These are phyloP conservation scores for Solanum lignicaule DNA, from an alignment of 257 asterid species.

Conservation along the genomic window DNA sequence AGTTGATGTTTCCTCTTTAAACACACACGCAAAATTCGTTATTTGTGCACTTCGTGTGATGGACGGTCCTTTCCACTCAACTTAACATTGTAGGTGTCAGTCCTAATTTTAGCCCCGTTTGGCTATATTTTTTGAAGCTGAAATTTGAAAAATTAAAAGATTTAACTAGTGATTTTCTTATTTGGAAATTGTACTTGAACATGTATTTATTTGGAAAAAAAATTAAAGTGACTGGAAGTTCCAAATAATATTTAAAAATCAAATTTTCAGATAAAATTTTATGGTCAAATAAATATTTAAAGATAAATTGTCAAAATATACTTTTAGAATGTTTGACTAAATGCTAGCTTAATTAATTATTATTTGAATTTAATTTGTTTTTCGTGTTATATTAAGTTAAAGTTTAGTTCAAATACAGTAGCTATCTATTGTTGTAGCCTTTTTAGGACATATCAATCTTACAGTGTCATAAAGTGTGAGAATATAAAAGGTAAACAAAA, in stretches of 20 bases:
- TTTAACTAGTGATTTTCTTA: too few relatives aligned
- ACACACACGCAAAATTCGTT: background rate
- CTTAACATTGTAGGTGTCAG: background rate
- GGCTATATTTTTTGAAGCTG: background rate
- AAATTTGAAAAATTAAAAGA: too few relatives aligned
- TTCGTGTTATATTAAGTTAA: background rate
- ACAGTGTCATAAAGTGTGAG: background rate
- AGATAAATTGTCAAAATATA: too few relatives aligned
- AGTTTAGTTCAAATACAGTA: background rate
- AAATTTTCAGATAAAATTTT: too few relatives aligned
- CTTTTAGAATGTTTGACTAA: background rate
- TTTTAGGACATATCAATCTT: background rate
- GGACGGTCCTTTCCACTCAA: background rate
- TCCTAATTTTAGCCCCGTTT: background rate
- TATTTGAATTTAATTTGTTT: too few relatives aligned
- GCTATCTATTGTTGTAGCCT: background rate
- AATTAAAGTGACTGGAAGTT: background rate
- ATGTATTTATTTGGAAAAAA: background rate
- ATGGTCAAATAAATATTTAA: background rate
- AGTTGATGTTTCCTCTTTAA: background rate
- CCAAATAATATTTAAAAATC: too few relatives aligned
- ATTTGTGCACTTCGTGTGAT: background rate
- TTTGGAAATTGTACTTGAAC: background rate
- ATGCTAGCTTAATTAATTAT: background rate
- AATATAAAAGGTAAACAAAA: background rate